Conservation (phyloP, 2,329 filamentous ascomycete species). For the Xylaria hypoxylon region DNA sequence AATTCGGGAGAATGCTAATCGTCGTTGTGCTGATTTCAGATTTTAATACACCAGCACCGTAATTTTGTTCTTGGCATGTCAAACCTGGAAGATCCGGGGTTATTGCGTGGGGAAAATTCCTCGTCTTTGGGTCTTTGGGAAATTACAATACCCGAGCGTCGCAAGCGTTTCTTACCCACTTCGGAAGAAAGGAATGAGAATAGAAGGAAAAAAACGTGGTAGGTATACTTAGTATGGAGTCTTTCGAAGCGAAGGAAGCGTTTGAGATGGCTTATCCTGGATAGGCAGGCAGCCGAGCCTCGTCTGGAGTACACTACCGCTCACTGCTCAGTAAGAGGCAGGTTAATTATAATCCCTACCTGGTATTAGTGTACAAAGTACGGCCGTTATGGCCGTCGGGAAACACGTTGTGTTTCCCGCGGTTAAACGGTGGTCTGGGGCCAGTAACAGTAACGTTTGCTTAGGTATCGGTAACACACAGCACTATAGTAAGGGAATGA, state of each 20-base stretch:
- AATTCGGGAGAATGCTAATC: constrained; percentile 31
- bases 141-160: constrained; percentile 19
- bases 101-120: constrained; percentile 12
- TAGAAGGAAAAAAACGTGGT: constrained; percentile 31
- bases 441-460: constrained; percentile 28
- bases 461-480: constrained; percentile 17
- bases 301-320: constrained; percentile 2
- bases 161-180: constrained; percentile 21
- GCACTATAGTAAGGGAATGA: constrained; percentile 9
- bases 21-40: neutral
- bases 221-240: too few species aligned
- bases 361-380: constrained; percentile 1
- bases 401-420: constrained; percentile 16
- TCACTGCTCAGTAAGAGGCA: too few species aligned
- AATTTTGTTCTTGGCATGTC: constrained; percentile 8
- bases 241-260: constrained; percentile 12
- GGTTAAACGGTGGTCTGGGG: constrained; percentile 8
- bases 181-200: neutral
- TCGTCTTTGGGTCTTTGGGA: constrained; percentile 22
- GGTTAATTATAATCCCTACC: constrained; percentile 10
- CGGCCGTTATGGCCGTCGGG: constrained; percentile 29
- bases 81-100: constrained; percentile 24
- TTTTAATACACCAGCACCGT: neutral
- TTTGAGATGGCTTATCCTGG: constrained; percentile 30
- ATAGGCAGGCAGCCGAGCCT: constrained; percentile 34